Conservation (phyloP, 2,329 filamentous ascomycete species). For the Chalaropsis ovoidea region DNA sequence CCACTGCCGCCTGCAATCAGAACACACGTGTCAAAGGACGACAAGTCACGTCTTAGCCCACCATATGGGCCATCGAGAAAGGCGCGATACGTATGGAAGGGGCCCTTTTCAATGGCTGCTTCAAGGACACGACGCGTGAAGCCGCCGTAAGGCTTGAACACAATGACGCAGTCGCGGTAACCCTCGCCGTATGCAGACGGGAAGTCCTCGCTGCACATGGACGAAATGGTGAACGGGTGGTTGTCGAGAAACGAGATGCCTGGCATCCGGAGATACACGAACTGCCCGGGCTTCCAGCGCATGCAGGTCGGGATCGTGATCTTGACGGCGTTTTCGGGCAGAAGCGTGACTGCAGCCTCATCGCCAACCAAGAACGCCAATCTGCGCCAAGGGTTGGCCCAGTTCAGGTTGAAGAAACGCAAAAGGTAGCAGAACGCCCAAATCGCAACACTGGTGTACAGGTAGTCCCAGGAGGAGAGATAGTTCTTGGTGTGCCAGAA, state of each 20-base stretch:
- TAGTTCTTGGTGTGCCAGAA: slow-evolving; percentile 97
- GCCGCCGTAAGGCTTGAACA: slow-evolving; percentile 83
- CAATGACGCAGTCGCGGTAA: slow-evolving; percentile 78
- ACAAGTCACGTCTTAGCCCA: slow-evolving; percentile 80
- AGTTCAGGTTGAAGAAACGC: slow-evolving; percentile 79
- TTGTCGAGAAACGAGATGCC: slow-evolving; percentile 84
- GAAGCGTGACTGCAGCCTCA: slow-evolving; percentile 76
- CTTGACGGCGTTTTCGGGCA: slow-evolving; percentile 91
- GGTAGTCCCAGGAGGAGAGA: slow-evolving; percentile 78
- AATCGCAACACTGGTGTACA: slow-evolving; percentile 70
- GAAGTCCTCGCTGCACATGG: slow-evolving; percentile 84
- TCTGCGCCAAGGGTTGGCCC: slow-evolving; percentile 63
- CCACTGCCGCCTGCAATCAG: slow-evolving; percentile 90
- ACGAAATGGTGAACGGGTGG: slow-evolving; percentile 91
- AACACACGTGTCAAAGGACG: slow-evolving; percentile 87
- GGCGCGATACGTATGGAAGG: slow-evolving; percentile 82
- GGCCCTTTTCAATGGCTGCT: slow-evolving; percentile 72
- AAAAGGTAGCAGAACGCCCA: slow-evolving; percentile 65
- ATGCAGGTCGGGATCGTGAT: slow-evolving; percentile 88
- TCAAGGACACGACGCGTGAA: slow-evolving; percentile 82
- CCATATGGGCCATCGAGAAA: slow-evolving; percentile 93
- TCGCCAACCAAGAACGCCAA: slow-evolving; percentile 79
- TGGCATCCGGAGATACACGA: slow-evolving; percentile 89
- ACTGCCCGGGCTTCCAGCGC: slow-evolving; percentile 87
- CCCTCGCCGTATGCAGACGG: slow-evolving; percentile 82